These are phyloP conservation scores for Pythium rhizo-oryzae DNA, from an alignment of 352 stramenopile genomes.

Conservation along the genomic window DNA sequence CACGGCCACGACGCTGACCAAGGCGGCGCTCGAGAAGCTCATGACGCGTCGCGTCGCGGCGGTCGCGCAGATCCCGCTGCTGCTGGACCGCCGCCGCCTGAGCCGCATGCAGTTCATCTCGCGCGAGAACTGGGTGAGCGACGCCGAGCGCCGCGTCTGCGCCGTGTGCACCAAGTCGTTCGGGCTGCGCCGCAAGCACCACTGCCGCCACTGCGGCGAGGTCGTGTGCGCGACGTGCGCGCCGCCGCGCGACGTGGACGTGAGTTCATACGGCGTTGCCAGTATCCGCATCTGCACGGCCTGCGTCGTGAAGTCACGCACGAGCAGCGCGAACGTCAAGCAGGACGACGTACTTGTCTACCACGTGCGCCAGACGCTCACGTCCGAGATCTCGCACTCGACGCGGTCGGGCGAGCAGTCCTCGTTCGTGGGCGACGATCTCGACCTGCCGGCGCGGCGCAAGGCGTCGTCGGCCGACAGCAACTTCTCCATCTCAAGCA, in stretches of 20 bases:
- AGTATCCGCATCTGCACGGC: constrained; percentile 66
- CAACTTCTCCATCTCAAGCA: constrained; percentile 34
- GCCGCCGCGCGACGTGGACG: constrained; percentile 54
- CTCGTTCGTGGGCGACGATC: constrained; percentile 9
- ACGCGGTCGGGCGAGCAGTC: constrained; percentile 33
- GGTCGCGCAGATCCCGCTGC: constrained; percentile 47
- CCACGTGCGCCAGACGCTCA: constrained; percentile 38
- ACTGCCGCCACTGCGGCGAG: constrained; percentile 76
- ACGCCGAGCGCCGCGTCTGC: constrained; percentile 58
- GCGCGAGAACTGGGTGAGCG: constrained; percentile 56
- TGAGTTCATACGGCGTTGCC: constrained; percentile 34
- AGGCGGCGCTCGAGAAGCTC: constrained; percentile 45
- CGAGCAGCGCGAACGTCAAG: constrained; percentile 21
- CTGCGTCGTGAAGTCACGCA: constrained; percentile 54
- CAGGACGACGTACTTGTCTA: constrained; percentile 47
- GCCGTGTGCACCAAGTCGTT: constrained; percentile 73
- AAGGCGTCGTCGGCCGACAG: constrained; percentile 24
- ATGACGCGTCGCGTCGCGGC: constrained; percentile 53
- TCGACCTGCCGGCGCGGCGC: neutral
- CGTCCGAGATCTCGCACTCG: constrained; percentile 32
- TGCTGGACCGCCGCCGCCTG: constrained; percentile 62
- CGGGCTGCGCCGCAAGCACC: constrained; percentile 55
- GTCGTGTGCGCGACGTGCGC: constrained; percentile 74
- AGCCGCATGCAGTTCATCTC: constrained; percentile 57
- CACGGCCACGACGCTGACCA: constrained; percentile 31